These are phyloP conservation scores for Aureobasidium namibiae DNA, from an alignment of 2,329 filamentous ascomycete genomes.

Conservation along the genomic window DNA sequence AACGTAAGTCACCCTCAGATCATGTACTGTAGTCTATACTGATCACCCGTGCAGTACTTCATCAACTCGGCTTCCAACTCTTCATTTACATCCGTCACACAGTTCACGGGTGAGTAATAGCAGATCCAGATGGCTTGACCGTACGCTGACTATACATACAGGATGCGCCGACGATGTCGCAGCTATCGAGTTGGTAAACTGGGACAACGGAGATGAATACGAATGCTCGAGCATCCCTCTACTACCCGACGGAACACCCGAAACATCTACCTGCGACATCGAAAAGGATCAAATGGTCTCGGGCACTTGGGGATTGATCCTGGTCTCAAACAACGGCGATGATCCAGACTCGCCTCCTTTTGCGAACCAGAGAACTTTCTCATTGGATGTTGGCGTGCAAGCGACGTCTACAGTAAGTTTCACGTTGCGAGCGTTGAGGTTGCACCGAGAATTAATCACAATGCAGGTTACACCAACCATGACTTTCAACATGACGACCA, in stretches of 20 bases:
- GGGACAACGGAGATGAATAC: conserved; percentile 15
- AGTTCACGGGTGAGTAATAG: conserved; percentile 15
- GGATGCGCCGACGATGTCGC: conserved; percentile 16
- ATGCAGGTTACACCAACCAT: conserved; percentile 11
- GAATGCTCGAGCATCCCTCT: conserved; percentile 12
- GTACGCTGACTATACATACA: not conserved
- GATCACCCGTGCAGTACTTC: conserved; percentile 14
- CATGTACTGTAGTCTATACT: not conserved
- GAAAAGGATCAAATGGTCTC: conserved; percentile 17
- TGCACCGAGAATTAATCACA: not conserved
- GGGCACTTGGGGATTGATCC: conserved; percentile 16
- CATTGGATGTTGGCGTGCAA: conserved; percentile 12
- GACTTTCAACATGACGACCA: conserved; percentile 12
- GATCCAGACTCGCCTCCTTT: conserved; percentile 15
- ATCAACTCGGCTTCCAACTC: conserved; percentile 17
- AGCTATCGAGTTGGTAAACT: conserved; percentile 9
- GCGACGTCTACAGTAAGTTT: conserved; percentile 10
- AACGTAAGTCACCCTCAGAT: not conserved
- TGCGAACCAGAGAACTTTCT: conserved; percentile 16
- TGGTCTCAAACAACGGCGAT: conserved; percentile 17
- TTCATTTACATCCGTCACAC: conserved; percentile 17
- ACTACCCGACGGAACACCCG: conserved; percentile 7
- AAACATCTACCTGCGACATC: conserved; percentile 18
- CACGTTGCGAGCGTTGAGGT: not conserved
- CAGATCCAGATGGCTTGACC: not conserved